Conservation (phyloP, 2,329 filamentous ascomycete genomes). For the Aspergillus flavus region DNA sequence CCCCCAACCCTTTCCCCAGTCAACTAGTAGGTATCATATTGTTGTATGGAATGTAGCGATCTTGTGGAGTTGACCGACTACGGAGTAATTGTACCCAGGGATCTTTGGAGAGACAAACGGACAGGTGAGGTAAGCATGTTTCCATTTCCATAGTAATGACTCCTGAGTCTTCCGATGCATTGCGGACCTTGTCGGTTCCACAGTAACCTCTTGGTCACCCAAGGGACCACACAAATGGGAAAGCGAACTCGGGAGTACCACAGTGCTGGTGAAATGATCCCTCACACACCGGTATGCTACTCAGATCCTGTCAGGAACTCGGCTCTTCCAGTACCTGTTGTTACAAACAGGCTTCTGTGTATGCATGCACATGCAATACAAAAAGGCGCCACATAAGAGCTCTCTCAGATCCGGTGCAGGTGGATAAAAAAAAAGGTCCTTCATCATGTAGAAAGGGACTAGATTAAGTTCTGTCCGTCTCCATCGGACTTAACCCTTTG, state of each 20-base stretch:
- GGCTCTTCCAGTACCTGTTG: neutral
- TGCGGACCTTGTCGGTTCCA: conserved; percentile 11
- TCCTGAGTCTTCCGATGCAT: conserved; percentile 6
- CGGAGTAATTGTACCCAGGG: neutral
- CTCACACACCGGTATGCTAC: neutral
- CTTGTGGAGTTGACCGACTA: neutral
- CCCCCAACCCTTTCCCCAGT: neutral
- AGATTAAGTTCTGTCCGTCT: neutral
- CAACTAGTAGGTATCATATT: neutral
- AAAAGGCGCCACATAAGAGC: neutral
- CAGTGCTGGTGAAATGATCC: neutral
- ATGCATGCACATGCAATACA: conserved; percentile 3
- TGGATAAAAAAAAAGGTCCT: neutral
- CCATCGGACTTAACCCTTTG: conserved; percentile 4
- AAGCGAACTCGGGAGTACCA: conserved; percentile 1
- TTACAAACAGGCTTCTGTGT: neutral
- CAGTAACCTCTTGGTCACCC: conserved; percentile 1
- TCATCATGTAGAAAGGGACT: neutral
- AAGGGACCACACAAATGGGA: conserved; percentile 4
- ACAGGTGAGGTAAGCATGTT: conserved; percentile 1
- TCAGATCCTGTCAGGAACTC: conserved; percentile 7
- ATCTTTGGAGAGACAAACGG: neutral
- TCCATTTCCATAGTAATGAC: conserved; percentile 1
- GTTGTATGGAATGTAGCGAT: neutral
- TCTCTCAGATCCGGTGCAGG: neutral